These are phyloP conservation scores for Ceratocystis huliohia DNA, from an alignment of 2,329 filamentous ascomycete species.

Conservation along the genomic window DNA sequence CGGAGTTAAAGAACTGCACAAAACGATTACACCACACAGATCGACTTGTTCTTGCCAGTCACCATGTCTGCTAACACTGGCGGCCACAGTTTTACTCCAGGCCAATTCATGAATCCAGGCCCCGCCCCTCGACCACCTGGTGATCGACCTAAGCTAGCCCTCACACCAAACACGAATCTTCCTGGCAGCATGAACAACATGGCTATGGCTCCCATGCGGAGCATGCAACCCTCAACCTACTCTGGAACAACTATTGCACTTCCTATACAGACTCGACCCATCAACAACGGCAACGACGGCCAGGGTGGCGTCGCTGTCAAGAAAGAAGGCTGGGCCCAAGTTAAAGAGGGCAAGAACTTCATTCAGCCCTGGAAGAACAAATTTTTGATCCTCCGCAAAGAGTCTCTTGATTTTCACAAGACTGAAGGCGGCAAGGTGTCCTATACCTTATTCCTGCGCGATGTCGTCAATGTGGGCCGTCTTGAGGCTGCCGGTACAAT, in stretches of 20 bases:
- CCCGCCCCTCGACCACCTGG: slow-evolving; percentile 82
- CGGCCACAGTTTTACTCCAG: slow-evolving; percentile 30
- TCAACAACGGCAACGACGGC: slow-evolving; percentile 46
- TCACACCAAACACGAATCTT: slow-evolving; percentile 63
- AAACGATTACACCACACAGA: not conserved
- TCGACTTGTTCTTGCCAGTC: not conserved
- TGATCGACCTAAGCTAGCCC: slow-evolving; percentile 67
- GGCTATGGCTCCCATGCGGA: slow-evolving; percentile 54
- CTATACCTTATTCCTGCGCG: slow-evolving; percentile 72
- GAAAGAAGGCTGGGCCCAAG: slow-evolving; percentile 70
- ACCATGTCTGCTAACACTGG: slow-evolving; percentile 20
- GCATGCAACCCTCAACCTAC: slow-evolving; percentile 48
- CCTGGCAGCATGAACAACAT: slow-evolving; percentile 70
- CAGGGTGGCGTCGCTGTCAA: slow-evolving; percentile 58
- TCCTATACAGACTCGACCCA: slow-evolving; percentile 51
- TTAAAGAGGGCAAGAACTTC: slow-evolving; percentile 83
- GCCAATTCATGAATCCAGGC: slow-evolving; percentile 89
- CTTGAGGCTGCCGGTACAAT: slow-evolving; percentile 86
- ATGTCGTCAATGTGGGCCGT: slow-evolving; percentile 79
- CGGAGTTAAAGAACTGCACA: not conserved
- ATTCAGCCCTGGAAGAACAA: slow-evolving; percentile 82
- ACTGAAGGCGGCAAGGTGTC: slow-evolving; percentile 75
- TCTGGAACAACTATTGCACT: slow-evolving; percentile 61
- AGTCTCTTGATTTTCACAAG: slow-evolving; percentile 89
- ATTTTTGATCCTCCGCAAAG: slow-evolving; percentile 82